Base-by-base conservation (phyloP, 208 protist genomes). In the Kentomonas sorsogonicus region DNA sequence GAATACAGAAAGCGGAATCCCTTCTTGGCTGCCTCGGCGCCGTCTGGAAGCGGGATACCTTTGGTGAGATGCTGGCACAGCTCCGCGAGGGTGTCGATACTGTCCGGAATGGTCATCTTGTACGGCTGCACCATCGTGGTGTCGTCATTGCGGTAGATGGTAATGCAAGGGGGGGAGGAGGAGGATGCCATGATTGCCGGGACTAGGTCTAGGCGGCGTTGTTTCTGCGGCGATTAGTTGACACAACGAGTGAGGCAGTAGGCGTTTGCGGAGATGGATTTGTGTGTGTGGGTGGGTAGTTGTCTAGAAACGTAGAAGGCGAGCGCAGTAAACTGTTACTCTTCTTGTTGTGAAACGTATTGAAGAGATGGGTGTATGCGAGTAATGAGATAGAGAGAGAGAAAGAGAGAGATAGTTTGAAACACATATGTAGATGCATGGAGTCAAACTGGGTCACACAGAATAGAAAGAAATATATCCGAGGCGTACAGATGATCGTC, bases 1-100 rank as follows among this genome's bases (percentile, higher is more conserved):
- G 69, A 76, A 70, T 93, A 93, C 5, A 89, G 71, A 54, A 93
- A 93, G 25, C 82, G 78, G 54, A 84, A 83, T 7, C 86, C 72
- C 3, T 60, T 48, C 0, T 65, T 74, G 10, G 50, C 48, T 30
- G 55, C 33, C 34, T 72, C 67, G 5, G 63, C 56, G 20, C 46
- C 64, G 0, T 51, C 66, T 0, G 68, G 63, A 0, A 54, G 67
- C 7, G 79, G 64, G 15, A 93, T 68, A 9, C 63, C 52, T 2
- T 30, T 22, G 6, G 77, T 86, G 10, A 93, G 47, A 43, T 69
- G 70, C 36, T 66, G 40, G 27, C 82, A 83, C 23, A 91, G 73
- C 43, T 79, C 66, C 5, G 82, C 84, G 11, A 91, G 59, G 2
- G 84, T 88, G 57, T 86, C 69, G 3, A 91, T 60, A 15, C 63